phyloP scores from a whole-genome alignment of 139 green algal genomes.

The Coelastrella sp. region DNA sequence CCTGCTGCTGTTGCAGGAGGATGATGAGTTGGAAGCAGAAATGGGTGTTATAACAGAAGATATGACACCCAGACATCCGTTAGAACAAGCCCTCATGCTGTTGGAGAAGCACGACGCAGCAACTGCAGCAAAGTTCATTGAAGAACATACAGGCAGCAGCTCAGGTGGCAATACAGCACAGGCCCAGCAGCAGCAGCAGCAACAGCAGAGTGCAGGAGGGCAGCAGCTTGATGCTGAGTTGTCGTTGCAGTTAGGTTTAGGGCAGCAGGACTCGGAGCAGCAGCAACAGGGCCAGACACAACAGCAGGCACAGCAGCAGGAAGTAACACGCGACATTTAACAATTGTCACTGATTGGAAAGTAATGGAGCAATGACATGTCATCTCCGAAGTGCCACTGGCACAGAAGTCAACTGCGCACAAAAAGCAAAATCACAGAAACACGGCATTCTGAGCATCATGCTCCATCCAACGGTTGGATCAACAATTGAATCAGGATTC shows the following conservation, averaged over 20 bases:
- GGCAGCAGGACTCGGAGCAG: no score
- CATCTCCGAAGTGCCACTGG: neutral
- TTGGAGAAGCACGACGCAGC: constrained; percentile 38
- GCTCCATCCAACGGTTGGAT: no score
- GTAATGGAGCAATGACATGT: no score
- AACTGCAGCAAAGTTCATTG: constrained; percentile 33
- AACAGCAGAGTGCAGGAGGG: neutral
- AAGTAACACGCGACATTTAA: neutral
- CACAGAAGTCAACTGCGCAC: neutral
- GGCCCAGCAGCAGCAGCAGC: neutral
- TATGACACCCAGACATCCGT: constrained; percentile 6
- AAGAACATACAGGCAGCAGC: constrained; percentile 37
- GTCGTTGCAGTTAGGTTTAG: neutral
- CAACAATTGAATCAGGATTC: no score
- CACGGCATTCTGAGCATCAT: no score
- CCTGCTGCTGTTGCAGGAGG: constrained; percentile 27
- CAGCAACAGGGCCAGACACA: no score
- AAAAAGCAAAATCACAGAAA: no score
- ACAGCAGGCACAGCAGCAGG: neutral
- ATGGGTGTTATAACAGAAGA: constrained; percentile 2
- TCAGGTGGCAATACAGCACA: neutral
- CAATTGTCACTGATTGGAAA: no score
- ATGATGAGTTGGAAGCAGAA: constrained; percentile 44
- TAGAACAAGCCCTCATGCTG: constrained; percentile 28
- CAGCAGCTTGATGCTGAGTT: neutral